Conservation (phyloP, 352 stramenopile species). For the Halophytophthora batemanensis region DNA sequence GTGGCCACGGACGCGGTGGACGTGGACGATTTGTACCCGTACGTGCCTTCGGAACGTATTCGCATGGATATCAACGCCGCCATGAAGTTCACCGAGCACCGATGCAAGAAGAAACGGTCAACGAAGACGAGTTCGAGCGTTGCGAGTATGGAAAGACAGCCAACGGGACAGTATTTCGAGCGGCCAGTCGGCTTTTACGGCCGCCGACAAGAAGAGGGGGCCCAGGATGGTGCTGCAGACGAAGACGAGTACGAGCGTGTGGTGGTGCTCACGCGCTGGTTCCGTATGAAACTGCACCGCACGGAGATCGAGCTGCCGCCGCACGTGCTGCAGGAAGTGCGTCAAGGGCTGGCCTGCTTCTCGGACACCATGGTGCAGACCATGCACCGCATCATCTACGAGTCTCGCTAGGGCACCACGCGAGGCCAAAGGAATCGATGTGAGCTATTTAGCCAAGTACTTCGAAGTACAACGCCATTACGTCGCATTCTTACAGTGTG, state of each 20-base stretch:
- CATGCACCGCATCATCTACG: conserved; percentile 37
- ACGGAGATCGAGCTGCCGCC: conserved; percentile 30
- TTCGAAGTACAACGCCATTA: conserved; percentile 18
- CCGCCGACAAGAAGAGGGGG: conserved; percentile 1
- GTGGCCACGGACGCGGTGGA: conserved; percentile 44
- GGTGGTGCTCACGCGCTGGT: conserved; percentile 32
- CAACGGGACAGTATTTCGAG: conserved; percentile 5
- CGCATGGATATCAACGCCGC: conserved; percentile 46
- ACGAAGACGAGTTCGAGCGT: conserved; percentile 17
- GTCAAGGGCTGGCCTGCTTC: conserved; percentile 30
- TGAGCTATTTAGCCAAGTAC: conserved; percentile 8
- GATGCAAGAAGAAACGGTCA: conserved; percentile 21
- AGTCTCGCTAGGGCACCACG: conserved; percentile 9
- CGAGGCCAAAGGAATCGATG: background rate
- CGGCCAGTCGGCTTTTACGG: conserved; percentile 19
- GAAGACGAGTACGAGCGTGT: conserved; percentile 29
- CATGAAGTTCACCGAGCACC: conserved; percentile 42
- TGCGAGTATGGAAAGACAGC: too few species aligned
- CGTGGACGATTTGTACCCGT: conserved; percentile 51
- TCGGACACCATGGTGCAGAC: conserved; percentile 37
- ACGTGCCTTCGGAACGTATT: conserved; percentile 33
- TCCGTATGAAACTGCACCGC: conserved; percentile 32
- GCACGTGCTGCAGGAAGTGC: conserved; percentile 31
- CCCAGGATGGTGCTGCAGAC: conserved; percentile 11
- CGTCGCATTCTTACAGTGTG: conserved; percentile 9